Percentiles rank a stretch among this genome's conserved stretches.
phyloP scores from a whole-genome alignment of 2,329 filamentous ascomycete species.

The Cladosporium oxysporum region DNA sequence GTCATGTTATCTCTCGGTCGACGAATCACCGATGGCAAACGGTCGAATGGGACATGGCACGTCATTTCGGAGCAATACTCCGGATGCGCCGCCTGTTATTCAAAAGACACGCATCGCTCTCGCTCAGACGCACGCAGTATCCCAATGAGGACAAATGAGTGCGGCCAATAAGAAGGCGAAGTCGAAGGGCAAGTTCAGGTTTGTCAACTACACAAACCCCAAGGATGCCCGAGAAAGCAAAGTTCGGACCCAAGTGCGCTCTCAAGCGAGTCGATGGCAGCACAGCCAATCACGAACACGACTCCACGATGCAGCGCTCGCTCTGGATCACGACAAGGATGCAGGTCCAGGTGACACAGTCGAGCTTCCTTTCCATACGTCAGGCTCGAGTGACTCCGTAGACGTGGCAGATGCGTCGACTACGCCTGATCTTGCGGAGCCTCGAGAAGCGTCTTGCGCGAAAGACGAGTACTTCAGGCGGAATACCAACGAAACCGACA shows the following conservation, averaged over 20 bases:
- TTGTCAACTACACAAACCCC: background rate
- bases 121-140: background rate
- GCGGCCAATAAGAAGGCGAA: background rate
- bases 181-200: background rate
- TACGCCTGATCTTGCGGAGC: background rate
- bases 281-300: background rate
- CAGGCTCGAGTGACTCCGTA: background rate
- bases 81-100: background rate
- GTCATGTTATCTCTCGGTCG: no score
- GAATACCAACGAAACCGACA: no score
- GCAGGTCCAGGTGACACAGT: background rate
- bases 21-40: no score
- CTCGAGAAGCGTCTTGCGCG: background rate
- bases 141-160: background rate
- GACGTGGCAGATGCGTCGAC: background rate
- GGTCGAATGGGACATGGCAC: no score
- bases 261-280: constrained; percentile 8
- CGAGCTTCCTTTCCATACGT: background rate
- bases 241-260: constrained; percentile 5
- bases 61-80: no score
- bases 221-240: background rate
- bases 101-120: background rate
- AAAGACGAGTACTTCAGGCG: background rate
- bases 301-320: background rate
- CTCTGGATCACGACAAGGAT: background rate